phyloP scores from a whole-genome alignment of 2,329 filamentous ascomycete species.

The Trichoderma afroharzianum region DNA sequence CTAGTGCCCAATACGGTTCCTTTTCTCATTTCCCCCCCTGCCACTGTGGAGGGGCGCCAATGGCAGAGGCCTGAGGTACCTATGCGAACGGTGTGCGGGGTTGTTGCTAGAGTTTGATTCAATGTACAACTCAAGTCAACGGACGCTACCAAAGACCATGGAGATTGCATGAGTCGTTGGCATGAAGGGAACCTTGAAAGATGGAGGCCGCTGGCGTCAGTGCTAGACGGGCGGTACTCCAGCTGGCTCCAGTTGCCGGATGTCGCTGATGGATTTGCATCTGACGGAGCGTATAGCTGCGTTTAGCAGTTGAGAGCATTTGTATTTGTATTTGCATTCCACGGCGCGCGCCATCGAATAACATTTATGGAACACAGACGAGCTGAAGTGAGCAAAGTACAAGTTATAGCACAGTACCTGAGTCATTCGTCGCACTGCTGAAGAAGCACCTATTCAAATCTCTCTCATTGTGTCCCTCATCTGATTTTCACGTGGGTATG shows the following conservation, averaged over 20 bases:
- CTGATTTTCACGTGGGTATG: slow-evolving; percentile 1
- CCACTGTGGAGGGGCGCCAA: slow-evolving; percentile 6
- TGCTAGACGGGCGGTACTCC: not conserved
- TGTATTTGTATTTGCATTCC: not conserved
- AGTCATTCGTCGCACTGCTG: not conserved
- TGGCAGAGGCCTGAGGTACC: not conserved
- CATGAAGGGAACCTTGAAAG: not conserved
- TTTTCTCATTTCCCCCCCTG: not conserved
- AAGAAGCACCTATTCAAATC: not conserved
- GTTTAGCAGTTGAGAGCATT: not conserved
- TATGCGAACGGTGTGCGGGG: not conserved
- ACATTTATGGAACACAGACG: too few relatives aligned
- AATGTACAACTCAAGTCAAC: not conserved
- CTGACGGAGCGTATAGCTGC: not conserved
- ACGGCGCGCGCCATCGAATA: not conserved
- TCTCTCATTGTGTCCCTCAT: not conserved
- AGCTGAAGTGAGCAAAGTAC: not conserved
- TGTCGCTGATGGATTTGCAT: not conserved
- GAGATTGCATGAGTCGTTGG: not conserved
- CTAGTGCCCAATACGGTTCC: not conserved
- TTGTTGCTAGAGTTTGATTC: not conserved
- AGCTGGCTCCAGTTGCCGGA: not conserved
- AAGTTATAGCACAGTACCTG: not conserved
- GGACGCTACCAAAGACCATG: not conserved
- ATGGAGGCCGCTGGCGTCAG: not conserved